These are phyloP conservation scores for Tulasnella sp. DNA, from an alignment of 768 basidiomycete genomes.

Conservation along the genomic window DNA sequence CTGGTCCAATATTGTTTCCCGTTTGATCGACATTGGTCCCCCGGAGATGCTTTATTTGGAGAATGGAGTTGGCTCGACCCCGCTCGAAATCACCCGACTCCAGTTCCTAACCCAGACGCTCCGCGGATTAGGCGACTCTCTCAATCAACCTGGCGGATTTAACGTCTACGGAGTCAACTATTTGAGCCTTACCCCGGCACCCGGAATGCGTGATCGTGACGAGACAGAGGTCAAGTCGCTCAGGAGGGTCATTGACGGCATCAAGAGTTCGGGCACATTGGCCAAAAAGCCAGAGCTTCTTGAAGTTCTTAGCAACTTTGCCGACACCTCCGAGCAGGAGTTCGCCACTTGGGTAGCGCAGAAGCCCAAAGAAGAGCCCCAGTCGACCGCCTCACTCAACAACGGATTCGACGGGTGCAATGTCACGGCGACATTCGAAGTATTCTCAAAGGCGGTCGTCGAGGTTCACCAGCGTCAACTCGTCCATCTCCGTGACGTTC, in stretches of 20 bases:
- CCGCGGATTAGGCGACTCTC: background rate
- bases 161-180: background rate
- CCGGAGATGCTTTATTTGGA: conserved; percentile 40
- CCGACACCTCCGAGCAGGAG: background rate
- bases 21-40: conserved; percentile 36
- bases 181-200: background rate
- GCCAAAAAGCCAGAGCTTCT: background rate
- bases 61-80: conserved; percentile 35
- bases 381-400: too few species aligned
- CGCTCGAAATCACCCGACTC: conserved; percentile 27
- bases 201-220: background rate
- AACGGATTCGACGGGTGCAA: too few species aligned
- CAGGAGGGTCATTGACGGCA: background rate
- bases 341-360: background rate
- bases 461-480: conserved; percentile 1
- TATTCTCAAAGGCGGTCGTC: conserved; percentile 9
- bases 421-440: background rate
- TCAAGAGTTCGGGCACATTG: background rate
- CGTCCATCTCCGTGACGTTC: conserved; percentile 10
- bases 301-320: background rate
- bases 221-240: background rate
- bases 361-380: too few species aligned
- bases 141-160: background rate
- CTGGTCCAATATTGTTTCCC: conserved; percentile 34
- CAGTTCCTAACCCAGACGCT: background rate